Base-by-base conservation (phyloP, 73 alveolate genomes). In the Tetrahymena malaccensis region DNA sequence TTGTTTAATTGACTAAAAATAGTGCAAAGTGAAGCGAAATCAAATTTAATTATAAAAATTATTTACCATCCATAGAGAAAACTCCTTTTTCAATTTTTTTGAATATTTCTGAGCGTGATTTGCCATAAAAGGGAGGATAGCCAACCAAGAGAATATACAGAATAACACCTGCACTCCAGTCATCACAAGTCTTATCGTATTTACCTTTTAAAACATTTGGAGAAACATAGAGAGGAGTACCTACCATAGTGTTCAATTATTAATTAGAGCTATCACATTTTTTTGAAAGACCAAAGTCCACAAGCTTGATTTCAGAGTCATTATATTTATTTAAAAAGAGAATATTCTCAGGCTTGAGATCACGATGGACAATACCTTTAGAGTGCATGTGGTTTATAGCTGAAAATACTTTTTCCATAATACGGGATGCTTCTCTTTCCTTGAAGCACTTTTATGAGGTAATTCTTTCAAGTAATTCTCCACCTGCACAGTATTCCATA, bases 311-410 rank as follows among this genome's bases (percentile, higher is more conserved):
- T 93, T 99, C 99, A 1, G 99, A 98, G 84, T 97, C 97, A 33
- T 85, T 94, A 84, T 97, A 95, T 70, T 96, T 96, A 27, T 98
- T 98, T 93, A 96, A 97, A 96, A 98, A 98, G 97, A 99, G 94
- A 43, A 99, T 98, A 95, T 99, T 99, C 94, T 99, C 99, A 9
- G 99, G 99, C 89, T 99, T 99, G 43, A 99, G 95, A 96, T 99
- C 99, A 89, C 99, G 94, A 95, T 99, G 99, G 44, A 99, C 98
- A 43, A 99, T 95, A 22, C 98, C 98, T 55, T 96, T 96, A 55
- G 97, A 95, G 97, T 99, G 99, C 44, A 98, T 96, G 96, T 99
- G 99, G 85, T 98, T 98, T 15, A 98, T 98, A 9, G 99, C 99
- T 85, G 97, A 95, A 95, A 93, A 85, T 31, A 95, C 93, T 93